Evolutionary conservation across 768 basidiomycete species (phyloP), one percentile per base, ranked within the genome.

Genomic region (Boletus coccyginus): DNA sequence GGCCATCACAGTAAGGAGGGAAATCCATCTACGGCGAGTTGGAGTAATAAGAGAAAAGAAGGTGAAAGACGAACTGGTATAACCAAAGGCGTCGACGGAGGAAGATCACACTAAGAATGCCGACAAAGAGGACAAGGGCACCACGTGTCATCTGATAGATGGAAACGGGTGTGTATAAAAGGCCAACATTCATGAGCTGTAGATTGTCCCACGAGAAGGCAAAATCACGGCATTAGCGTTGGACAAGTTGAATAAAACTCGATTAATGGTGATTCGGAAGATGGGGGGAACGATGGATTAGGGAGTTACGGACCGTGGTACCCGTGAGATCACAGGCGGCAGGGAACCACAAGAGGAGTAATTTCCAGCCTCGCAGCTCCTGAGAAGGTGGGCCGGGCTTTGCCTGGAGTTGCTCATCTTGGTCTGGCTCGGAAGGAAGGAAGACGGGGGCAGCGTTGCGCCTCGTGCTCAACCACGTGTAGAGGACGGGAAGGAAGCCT

Each of bases 81-180:
- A 91, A 77, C 84, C 86, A 92, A 44, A 96, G 83, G 58, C 81
- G 82, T 61, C 95, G 86, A 48, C 80, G 82, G 56, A 99, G 85
- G 80, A 98, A 98, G 54, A 94, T 70, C 66, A 98, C 94, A 49
- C 88, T 91, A 63, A 98, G 83, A 53, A 91, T 67, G 45, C 94
- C 96, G 57, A 98, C 96, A 73, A 94, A 98, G 52, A 96, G 81
- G 46, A 97, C 93, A 55, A 97, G 85, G 42, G 93, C 89, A 49
- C 95, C 94, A 56, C 90, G 86, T 58, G 87, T 92, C 94, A 97
- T 96, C 73, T 97, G 96, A 77, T 92, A 98, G 64, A 98, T 93
- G 42, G 92, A 94, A 52, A 99, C 97, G 31, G 96, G 96, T 2
- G 94, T 95, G 72, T 95, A 93, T 38, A 99, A 81, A 46, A 99